These are phyloP conservation scores for Cucumis cinereus DNA, from an alignment of 306 rosid genomes.

Conservation along the genomic window DNA sequence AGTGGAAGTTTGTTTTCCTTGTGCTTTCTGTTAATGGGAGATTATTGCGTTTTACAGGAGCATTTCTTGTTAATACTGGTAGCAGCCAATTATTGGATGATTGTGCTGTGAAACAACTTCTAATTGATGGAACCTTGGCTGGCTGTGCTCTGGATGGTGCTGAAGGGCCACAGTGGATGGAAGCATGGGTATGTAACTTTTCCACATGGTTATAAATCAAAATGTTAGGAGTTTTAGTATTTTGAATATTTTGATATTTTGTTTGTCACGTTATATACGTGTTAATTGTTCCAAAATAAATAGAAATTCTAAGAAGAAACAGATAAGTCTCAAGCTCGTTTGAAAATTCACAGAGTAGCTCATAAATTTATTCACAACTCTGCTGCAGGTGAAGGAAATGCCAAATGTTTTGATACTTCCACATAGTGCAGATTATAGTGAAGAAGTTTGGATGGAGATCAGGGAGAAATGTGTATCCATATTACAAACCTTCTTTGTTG, in stretches of 20 bases:
- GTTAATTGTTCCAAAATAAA: not conserved
- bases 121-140: conserved; percentile 93
- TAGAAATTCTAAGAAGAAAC: not conserved
- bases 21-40: conserved; percentile 8
- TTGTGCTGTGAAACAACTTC: conserved; percentile 93
- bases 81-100: conserved; percentile 94
- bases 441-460: conserved; percentile 99
- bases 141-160: conserved; percentile 99
- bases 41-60: conserved; percentile 35
- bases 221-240: not conserved
- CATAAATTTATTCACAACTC: not conserved
- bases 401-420: conserved; percentile 98
- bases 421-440: conserved; percentile 97
- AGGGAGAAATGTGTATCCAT: conserved; percentile 89
- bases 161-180: conserved; percentile 99
- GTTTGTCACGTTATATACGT: not conserved
- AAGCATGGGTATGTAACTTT: conserved; percentile 84
- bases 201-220: conserved; percentile 3
- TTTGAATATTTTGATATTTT: not conserved
- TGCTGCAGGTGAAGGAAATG: conserved; percentile 93
- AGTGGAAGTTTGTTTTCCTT: not conserved
- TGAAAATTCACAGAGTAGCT: not conserved
- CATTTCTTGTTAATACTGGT: conserved; percentile 90
- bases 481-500: conserved; percentile 73
- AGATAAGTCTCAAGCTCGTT: not conserved